Evolutionary conservation across 2,329 filamentous ascomycete genomes (phyloP).

Genomic region (Colletotrichum truncatum): DNA sequence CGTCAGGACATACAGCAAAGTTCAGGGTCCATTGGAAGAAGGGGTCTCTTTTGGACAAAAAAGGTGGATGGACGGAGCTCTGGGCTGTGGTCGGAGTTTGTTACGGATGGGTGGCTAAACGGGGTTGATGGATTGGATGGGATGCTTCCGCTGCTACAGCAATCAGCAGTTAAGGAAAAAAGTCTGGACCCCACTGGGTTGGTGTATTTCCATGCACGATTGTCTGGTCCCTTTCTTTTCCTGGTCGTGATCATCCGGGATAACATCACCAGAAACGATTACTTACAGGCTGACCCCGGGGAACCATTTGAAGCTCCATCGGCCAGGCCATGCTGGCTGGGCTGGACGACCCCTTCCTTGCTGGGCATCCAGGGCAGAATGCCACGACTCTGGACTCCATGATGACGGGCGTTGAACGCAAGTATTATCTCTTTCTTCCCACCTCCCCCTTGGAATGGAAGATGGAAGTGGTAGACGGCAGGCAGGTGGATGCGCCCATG

Average conservation of each 20-base stretch:
- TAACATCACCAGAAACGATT: background rate
- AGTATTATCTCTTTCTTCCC: background rate
- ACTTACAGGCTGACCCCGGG: slow-evolving; percentile 15
- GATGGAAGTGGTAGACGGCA: background rate
- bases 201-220: background rate
- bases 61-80: background rate
- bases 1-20: background rate
- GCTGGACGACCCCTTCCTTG: background rate
- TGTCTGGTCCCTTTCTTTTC: background rate
- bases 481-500: background rate
- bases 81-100: background rate
- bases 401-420: slow-evolving; percentile 19
- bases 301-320: background rate
- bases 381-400: slow-evolving; percentile 1
- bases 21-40: background rate
- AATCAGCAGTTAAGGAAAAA: too few species aligned
- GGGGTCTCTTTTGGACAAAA: background rate
- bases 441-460: background rate
- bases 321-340: background rate
- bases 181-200: too few species aligned
- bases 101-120: background rate
- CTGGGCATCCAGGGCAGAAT: slow-evolving; percentile 3
- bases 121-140: background rate
- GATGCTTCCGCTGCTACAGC: too few species aligned
- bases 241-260: background rate